These are phyloP conservation scores for Diphasiastrum complanatum DNA, from an alignment of 83 land plant genomes.

Conservation along the genomic window DNA sequence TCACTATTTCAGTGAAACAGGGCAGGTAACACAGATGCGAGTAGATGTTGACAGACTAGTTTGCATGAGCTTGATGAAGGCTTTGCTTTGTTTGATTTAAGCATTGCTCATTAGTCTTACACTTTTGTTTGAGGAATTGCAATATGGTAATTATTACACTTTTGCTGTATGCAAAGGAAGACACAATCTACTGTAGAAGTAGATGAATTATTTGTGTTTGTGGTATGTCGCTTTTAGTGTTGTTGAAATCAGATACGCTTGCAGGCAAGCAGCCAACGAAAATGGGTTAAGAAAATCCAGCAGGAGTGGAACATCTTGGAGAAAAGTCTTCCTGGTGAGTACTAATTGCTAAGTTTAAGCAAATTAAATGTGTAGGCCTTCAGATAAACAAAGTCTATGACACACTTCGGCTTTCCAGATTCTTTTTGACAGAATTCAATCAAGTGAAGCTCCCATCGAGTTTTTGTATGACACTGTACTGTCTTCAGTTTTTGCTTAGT, in stretches of 20 bases:
- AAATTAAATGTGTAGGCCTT: neutral
- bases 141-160: too few species aligned
- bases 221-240: conserved; percentile 26
- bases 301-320: conserved; percentile 84
- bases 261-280: conserved; percentile 52
- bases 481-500: too few species aligned
- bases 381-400: too few species aligned
- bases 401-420: too few species aligned
- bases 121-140: neutral
- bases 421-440: too few species aligned
- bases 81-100: neutral
- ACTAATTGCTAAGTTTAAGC: neutral
- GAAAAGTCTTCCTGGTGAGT: conserved; percentile 71
- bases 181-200: too few species aligned
- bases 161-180: too few species aligned
- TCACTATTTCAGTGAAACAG: conserved; percentile 41
- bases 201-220: too few species aligned
- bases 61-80: neutral
- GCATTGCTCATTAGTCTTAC: neutral
- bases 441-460: too few species aligned
- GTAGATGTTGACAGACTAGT: neutral
- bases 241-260: neutral
- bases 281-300: conserved; percentile 76
- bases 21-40: conserved; percentile 25
- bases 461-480: too few species aligned